phyloP scores from a whole-genome alignment of 176 grass and related monocot species.

The Zea luxurians region DNA sequence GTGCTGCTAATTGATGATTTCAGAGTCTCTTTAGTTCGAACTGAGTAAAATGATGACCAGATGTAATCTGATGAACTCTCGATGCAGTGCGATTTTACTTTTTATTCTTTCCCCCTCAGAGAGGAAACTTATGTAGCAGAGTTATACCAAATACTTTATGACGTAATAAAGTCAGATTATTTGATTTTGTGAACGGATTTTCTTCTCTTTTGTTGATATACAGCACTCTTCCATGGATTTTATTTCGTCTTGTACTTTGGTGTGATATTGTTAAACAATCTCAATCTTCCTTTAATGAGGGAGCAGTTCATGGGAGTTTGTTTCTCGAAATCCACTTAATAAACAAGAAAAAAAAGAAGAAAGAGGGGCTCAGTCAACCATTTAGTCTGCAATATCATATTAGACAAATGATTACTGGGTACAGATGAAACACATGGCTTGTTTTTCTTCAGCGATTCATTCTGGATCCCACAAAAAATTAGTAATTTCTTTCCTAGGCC shows the following conservation, averaged over 20 bases:
- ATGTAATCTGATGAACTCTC: slow-evolving; percentile 48
- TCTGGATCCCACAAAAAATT: slow-evolving; percentile 58
- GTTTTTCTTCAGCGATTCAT: slow-evolving; percentile 50
- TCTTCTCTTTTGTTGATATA: slow-evolving; percentile 26
- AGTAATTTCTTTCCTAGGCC: slow-evolving; percentile 50
- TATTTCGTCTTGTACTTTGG: not conserved
- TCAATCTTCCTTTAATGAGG: slow-evolving; percentile 3
- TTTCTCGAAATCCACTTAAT: slow-evolving; percentile 9
- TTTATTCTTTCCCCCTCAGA: slow-evolving; percentile 24
- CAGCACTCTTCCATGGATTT: slow-evolving; percentile 2
- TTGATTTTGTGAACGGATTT: slow-evolving; percentile 1
- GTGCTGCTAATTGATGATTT: slow-evolving; percentile 5
- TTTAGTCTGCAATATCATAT: slow-evolving; percentile 35
- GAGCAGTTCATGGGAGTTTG: not conserved
- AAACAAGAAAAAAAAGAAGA: slow-evolving; percentile 26
- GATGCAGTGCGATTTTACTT: not conserved
- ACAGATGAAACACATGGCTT: slow-evolving; percentile 58
- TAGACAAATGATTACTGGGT: slow-evolving; percentile 52
- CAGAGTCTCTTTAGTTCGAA: slow-evolving; percentile 14
- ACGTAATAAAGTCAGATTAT: slow-evolving; percentile 25
- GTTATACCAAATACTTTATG: not conserved
- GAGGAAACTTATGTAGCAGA: slow-evolving; percentile 37
- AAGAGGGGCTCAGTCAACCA: slow-evolving; percentile 27
- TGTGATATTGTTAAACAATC: not conserved
- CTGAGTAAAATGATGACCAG: slow-evolving; percentile 25